Base-by-base conservation (phyloP, 495 filamentous ascomycete species). In the Aspergillus leporis region DNA sequence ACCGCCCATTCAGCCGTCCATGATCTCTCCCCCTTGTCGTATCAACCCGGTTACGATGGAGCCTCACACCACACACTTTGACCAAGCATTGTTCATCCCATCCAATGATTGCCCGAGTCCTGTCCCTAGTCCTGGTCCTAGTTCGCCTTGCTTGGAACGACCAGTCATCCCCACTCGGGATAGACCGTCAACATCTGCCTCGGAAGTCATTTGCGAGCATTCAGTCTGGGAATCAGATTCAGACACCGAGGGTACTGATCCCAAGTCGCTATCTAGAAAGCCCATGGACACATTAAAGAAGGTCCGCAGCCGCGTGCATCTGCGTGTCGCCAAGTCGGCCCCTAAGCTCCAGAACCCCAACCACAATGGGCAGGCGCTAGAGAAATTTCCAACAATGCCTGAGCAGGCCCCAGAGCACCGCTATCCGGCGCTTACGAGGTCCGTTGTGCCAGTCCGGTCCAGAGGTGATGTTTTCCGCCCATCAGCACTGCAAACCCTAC, bases 151-250 rank as follows among this genome's bases (percentile, higher is more conserved):
- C 0, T 69, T 77, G 31, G 72, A 76, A 4, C 64, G 74, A 9
- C 70, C 70, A 31, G 73, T 56, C 62, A 77, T 66, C 56, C 76
- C 62, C 49, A 65, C 25, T 52, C 76, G 67, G 67, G 77, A 71
- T 53, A 64, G 63, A 49, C 78, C 69, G 9, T 82, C 66, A 19
- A 81, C 66, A 14, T 82, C 67, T 51, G 74, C 72, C 22, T 80
- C 68, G 62, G 81, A 73, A 18, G 65, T 66, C 16, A 63, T 71
- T 59, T 67, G 67, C 18, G 77, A 80, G 53, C 77, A 78, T 30
- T 80, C 77, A 0, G 74, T 80, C 0, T 80, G 77, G 77, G 77
- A 80, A 49, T 78, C 77, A 0, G 77, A 80, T 52, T 80, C 77
- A 0, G 77, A 80, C 16, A 70, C 59, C 14, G 77, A 77, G 53